Conservation (phyloP, 257 asterid genomes). For the Solanum acaule region DNA sequence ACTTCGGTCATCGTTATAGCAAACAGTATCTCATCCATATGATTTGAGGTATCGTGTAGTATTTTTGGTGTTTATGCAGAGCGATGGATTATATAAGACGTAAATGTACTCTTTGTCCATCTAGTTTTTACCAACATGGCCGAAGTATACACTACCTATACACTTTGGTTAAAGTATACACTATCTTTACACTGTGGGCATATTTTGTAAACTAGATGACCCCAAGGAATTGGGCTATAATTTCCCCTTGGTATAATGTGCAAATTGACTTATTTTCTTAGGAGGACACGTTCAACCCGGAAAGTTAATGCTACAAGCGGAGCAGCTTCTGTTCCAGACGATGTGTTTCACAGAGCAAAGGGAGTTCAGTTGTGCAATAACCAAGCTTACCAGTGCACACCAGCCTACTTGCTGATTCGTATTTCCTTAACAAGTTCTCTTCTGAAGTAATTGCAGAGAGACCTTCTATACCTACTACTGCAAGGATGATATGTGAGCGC, state of each 20-base stretch:
- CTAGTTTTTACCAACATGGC: neutral
- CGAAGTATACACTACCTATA: neutral
- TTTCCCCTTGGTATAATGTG: neutral
- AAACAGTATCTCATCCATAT: neutral
- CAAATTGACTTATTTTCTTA: constrained; percentile 4
- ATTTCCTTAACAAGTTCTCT: constrained; percentile 82
- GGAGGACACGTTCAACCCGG: constrained; percentile 63
- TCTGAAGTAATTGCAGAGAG: constrained; percentile 91
- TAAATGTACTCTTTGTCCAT: neutral
- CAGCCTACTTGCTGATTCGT: constrained; percentile 86
- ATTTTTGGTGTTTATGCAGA: neutral
- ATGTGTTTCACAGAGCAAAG: constrained; percentile 84
- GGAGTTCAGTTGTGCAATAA: constrained; percentile 91
- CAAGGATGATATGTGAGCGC: constrained; percentile 75
- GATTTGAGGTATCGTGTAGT: neutral
- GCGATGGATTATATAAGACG: neutral
- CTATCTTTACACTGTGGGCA: neutral
- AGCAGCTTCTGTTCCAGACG: constrained; percentile 96
- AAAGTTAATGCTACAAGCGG: constrained; percentile 86
- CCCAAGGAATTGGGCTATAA: neutral
- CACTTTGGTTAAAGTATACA: neutral
- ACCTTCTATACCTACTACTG: constrained; percentile 53
- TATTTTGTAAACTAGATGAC: neutral
- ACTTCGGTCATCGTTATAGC: neutral
- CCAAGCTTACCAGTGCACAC: constrained; percentile 86